These are phyloP conservation scores for Berberis vulgaris DNA, from an alignment of 164 flowering plant genomes.

Conservation along the genomic window DNA sequence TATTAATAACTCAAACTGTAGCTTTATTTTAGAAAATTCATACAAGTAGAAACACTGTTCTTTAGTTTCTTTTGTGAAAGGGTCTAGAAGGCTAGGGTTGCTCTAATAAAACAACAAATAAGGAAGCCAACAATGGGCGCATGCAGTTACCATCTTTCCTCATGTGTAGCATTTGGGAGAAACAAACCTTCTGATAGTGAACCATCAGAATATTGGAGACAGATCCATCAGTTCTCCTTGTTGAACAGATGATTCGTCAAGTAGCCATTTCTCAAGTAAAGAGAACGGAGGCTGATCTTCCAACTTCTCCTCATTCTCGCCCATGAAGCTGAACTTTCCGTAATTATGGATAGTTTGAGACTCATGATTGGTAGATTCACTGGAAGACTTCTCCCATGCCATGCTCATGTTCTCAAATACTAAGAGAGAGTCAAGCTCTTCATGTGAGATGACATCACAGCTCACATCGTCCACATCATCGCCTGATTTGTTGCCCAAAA, in stretches of 20 bases:
- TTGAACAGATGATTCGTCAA: constrained; percentile 23
- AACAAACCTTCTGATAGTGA: too few species aligned
- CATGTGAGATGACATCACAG: constrained; percentile 16
- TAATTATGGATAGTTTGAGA: constrained; percentile 3
- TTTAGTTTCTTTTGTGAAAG: too few species aligned
- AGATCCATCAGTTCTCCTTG: constrained; percentile 40
- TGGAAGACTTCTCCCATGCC: constrained; percentile 31
- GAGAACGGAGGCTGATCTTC: constrained; percentile 14
- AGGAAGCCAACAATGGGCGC: not conserved
- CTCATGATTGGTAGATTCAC: constrained; percentile 16
- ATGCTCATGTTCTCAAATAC: constrained; percentile 34
- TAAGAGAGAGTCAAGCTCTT: constrained; percentile 47
- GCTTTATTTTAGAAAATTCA: too few species aligned
- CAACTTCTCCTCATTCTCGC: constrained; percentile 5
- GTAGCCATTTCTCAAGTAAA: constrained; percentile 23
- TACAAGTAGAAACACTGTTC: too few species aligned
- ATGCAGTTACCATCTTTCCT: too few species aligned
- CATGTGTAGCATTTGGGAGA: too few species aligned
- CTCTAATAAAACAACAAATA: too few species aligned
- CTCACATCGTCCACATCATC: not conserved
- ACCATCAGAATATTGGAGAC: constrained; percentile 42
- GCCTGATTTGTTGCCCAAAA: not conserved
- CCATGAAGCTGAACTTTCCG: constrained; percentile 3
- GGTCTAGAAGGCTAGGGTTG: too few species aligned
- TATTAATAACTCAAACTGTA: too few species aligned